Base-by-base conservation (phyloP, 1,139 yeast genomes). In the Hansenula sp. region DNA sequence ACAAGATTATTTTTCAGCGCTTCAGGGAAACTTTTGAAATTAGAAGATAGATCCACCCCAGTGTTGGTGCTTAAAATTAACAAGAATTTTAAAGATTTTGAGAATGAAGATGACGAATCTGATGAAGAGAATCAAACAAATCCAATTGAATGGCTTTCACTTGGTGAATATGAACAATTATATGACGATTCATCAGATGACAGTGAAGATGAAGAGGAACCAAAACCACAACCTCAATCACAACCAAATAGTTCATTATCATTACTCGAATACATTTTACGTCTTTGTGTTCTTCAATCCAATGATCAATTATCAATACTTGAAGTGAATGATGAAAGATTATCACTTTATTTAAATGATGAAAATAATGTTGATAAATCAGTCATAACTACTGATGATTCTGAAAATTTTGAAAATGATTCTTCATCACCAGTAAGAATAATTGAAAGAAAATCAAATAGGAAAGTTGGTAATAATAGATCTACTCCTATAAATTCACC, bases 1-100 rank as follows among this genome's bases (percentile, higher is more conserved):
- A 64, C 71, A 7, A 68, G 81, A 44, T 60, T 83, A 43, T 86
- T 82, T 50, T 86, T 83, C 61, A 77, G 83, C 44, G 86, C 85
- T 2, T 81, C 90, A 2, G 94, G 94, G 0, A 72, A 73, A 41
- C 61, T 85, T 14, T 68, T 86, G 30, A 77, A 76, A 41, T 64
- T 86, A 16, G 87, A 81, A 32, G 87, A 79, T 34, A 68, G 80
- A 29, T 73, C 72, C 39, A 67, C 82, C 0, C 90, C 95, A 0
- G 92, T 86, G 0, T 64, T 86, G 39, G 83, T 85, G 2, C 56
- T 85, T 26, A 85, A 77, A 44, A 55, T 71, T 6, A 69, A 64
- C 30, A 61, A 75, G 45, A 44, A 47, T n/a, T 39, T 48, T 22
- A 43, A 42, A 3, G 48, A 45, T 13, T 47, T 42, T 4, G 43